Evolutionary conservation across 768 basidiomycete genomes (phyloP).

Genomic region (Fibroporia radiculosa): DNA sequence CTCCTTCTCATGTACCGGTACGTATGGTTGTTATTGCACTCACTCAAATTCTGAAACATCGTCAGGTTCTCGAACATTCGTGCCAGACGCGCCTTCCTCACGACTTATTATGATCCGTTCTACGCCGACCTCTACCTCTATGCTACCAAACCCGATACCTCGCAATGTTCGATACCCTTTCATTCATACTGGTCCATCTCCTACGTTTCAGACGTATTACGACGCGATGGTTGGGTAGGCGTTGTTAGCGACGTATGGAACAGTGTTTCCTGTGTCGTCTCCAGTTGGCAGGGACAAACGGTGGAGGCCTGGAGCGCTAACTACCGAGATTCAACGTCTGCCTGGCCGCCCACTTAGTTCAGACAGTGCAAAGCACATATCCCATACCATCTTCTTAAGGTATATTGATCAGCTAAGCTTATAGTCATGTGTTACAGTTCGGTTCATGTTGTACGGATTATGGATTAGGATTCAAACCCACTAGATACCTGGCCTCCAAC

Average conservation of each 20-base stretch:
- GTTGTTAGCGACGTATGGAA: constrained; percentile 31
- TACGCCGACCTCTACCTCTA: constrained; percentile 60
- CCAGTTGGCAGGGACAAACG: background rate
- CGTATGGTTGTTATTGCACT: constrained; percentile 7
- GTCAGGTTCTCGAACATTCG: constrained; percentile 38
- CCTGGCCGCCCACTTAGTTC: background rate
- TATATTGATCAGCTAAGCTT: background rate
- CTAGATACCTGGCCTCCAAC: background rate
- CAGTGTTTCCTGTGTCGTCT: constrained; percentile 24
- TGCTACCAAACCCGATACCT: constrained; percentile 34
- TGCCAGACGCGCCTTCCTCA: constrained; percentile 55
- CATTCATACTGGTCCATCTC: constrained; percentile 28
- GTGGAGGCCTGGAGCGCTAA: background rate
- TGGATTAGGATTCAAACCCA: too few relatives aligned
- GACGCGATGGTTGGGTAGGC: constrained; percentile 33
- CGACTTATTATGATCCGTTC: constrained; percentile 73
- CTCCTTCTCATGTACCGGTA: constrained; percentile 54
- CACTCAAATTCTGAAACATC: background rate
- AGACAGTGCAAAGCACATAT: background rate
- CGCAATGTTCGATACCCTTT: constrained; percentile 28
- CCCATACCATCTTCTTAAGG: too few relatives aligned
- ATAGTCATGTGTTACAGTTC: background rate
- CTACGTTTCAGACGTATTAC: constrained; percentile 31
- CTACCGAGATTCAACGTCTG: background rate
- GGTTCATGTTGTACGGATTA: background rate